Conservation (phyloP, 176 grass and related monocot genomes). For the Pontederia crassipes region DNA sequence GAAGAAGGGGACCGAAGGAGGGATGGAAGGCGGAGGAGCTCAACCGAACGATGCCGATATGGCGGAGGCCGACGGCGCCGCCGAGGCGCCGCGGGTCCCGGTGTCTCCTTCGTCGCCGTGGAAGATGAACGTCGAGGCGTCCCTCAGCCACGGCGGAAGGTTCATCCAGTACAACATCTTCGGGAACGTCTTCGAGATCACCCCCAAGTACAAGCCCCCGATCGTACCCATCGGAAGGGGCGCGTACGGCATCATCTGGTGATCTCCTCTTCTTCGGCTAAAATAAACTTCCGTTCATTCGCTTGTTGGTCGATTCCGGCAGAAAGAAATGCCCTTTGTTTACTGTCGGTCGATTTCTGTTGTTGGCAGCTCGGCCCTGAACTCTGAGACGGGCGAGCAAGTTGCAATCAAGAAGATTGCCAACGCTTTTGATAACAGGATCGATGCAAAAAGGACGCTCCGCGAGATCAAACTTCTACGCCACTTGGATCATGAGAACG, state of each 20-base stretch:
- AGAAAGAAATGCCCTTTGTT: background rate
- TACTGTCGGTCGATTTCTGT: background rate
- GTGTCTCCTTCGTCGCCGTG: slow-evolving; percentile 9
- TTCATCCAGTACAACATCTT: slow-evolving; percentile 99
- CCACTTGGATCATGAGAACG: slow-evolving; percentile 99
- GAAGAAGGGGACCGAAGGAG: background rate
- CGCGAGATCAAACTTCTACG: slow-evolving; percentile 97
- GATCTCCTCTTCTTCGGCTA: background rate
- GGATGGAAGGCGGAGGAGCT: slow-evolving; percentile 3
- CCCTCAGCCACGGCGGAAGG: slow-evolving; percentile 72
- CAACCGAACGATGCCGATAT: background rate
- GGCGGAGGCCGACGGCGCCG: background rate
- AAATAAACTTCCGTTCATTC: background rate
- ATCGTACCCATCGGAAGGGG: slow-evolving; percentile 97
- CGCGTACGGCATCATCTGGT: slow-evolving; percentile 98
- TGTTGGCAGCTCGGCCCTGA: slow-evolving; percentile 62
- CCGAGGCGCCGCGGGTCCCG: background rate
- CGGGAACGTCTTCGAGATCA: slow-evolving; percentile 92
- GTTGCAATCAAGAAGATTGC: slow-evolving; percentile 99
- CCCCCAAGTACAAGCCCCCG: slow-evolving; percentile 78
- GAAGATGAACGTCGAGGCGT: slow-evolving; percentile 66
- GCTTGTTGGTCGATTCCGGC: background rate
- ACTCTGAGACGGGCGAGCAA: slow-evolving; percentile 87
- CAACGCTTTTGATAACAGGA: slow-evolving; percentile 97
- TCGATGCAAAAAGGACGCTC: slow-evolving; percentile 96